Conservation (phyloP, 805 yeast genomes). For the Ogataea pignaliae region DNA sequence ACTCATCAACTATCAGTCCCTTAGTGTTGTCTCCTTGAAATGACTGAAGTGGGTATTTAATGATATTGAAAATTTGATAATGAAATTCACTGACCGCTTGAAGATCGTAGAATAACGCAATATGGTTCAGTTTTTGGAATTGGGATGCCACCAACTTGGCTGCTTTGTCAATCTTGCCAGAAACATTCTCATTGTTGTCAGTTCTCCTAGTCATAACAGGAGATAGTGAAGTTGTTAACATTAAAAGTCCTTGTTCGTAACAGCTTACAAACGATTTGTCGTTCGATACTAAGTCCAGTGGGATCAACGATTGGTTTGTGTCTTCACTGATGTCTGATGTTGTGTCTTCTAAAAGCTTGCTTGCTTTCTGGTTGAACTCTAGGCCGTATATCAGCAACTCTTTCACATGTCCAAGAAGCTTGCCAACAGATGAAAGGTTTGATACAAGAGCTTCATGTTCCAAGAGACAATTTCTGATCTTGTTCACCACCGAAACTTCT, state of each 20-base stretch:
- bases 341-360: slow-evolving; percentile 16
- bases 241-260: slow-evolving; percentile 17
- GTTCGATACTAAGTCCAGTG: slow-evolving; percentile 13
- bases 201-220: background rate
- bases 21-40: slow-evolving; percentile 2
- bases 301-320: slow-evolving; percentile 10
- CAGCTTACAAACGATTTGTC: slow-evolving; percentile 15
- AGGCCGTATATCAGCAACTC: slow-evolving; percentile 12
- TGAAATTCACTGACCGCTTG: slow-evolving; percentile 17
- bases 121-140: slow-evolving; percentile 11
- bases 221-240: slow-evolving; percentile 12
- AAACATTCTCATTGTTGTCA: background rate
- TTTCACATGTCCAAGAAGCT: slow-evolving; percentile 4
- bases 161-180: slow-evolving; percentile 10
- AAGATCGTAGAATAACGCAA: slow-evolving; percentile 15
- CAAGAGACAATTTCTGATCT: slow-evolving; percentile 15
- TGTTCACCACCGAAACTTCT: slow-evolving; percentile 17
- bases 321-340: slow-evolving; percentile 5
- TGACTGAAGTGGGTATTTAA: slow-evolving; percentile 12
- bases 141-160: slow-evolving; percentile 14
- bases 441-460: slow-evolving; percentile 8
- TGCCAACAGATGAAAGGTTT: slow-evolving; percentile 4
- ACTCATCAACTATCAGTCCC: slow-evolving; percentile 15
- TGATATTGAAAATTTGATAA: slow-evolving; percentile 15
- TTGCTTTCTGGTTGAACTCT: slow-evolving; percentile 13